Evolutionary conservation across 495 filamentous ascomycete species (phyloP).

Genomic region (Xylaria cubensis): DNA sequence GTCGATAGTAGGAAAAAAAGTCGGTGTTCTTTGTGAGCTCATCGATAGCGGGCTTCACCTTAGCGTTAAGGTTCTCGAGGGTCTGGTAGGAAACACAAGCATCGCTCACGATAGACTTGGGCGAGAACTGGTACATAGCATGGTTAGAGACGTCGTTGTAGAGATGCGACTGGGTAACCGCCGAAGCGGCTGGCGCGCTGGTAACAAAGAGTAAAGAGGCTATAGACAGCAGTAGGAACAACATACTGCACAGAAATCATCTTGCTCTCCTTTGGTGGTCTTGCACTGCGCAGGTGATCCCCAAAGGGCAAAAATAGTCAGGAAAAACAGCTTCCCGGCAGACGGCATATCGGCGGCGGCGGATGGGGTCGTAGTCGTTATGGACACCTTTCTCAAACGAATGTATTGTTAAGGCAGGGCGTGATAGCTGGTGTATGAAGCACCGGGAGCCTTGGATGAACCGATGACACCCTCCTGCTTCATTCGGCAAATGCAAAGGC

Average conservation of each 20-base stretch:
- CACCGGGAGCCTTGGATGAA: not conserved
- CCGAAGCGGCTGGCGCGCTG: conserved; percentile 26
- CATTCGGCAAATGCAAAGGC: conserved; percentile 21
- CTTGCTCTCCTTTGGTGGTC: conserved; percentile 41
- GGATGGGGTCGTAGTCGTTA: conserved; percentile 29
- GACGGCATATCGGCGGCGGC: conserved; percentile 26
- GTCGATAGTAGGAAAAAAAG: conserved; percentile 95
- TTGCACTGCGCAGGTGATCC: conserved; percentile 56
- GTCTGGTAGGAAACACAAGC: conserved; percentile 91
- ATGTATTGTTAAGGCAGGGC: conserved; percentile 1
- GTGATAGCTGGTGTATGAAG: not conserved
- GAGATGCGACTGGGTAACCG: conserved; percentile 30
- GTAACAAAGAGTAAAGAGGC: conserved; percentile 33
- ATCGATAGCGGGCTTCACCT: conserved; percentile 79
- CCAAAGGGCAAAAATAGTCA: conserved; percentile 78
- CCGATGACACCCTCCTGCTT: conserved; percentile 21
- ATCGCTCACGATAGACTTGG: conserved; percentile 72
- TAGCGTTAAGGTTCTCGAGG: conserved; percentile 81
- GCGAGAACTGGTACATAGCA: conserved; percentile 55
- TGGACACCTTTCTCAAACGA: conserved; percentile 22
- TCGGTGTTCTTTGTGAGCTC: conserved; percentile 86
- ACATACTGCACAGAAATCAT: conserved; percentile 58
- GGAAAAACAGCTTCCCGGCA: conserved; percentile 70
- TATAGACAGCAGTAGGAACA: conserved; percentile 34
- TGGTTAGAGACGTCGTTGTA: conserved; percentile 46